Evolutionary conservation across 1,284 basidiomycete genomes (phyloP).

Genomic region (Pulveroboletus ridleyi): DNA sequence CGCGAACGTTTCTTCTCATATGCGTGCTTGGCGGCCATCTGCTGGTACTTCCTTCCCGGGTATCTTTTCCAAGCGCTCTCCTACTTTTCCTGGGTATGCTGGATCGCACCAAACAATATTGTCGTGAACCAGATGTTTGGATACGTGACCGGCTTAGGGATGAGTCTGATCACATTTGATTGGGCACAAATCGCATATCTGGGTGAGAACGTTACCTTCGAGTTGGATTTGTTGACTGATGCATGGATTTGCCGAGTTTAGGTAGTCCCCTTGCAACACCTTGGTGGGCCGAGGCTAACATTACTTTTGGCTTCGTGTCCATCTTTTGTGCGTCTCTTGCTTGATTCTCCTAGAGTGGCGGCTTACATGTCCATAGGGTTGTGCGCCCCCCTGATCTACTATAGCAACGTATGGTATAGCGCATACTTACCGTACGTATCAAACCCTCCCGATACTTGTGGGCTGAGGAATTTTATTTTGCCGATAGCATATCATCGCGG

Average conservation of each 20-base stretch:
- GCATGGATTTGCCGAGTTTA: constrained; percentile 6
- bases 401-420: constrained; percentile 68
- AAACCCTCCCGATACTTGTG: no score
- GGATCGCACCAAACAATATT: constrained; percentile 78
- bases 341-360: constrained; percentile 40
- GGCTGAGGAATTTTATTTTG: constrained; percentile 4
- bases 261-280: constrained; percentile 66
- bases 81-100: constrained; percentile 79
- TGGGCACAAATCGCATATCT: constrained; percentile 61
- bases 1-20: constrained; percentile 82
- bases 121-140: constrained; percentile 83
- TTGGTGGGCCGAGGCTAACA: constrained; percentile 85
- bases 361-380: constrained; percentile 46
- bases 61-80: constrained; percentile 75
- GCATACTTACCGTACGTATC: constrained; percentile 55
- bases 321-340: constrained; percentile 40
- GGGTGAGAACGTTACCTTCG: background rate
- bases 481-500: constrained; percentile 52
- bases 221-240: constrained; percentile 3
- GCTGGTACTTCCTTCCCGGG: constrained; percentile 78
- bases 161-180: constrained; percentile 72
- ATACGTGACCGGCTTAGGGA: constrained; percentile 75
- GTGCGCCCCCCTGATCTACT: constrained; percentile 72
- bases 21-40: constrained; percentile 56
- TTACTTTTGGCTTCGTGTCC: constrained; percentile 79